phyloP scores from a whole-genome alignment of 2,329 filamentous ascomycete genomes.

The Dactylellina leptospora region DNA sequence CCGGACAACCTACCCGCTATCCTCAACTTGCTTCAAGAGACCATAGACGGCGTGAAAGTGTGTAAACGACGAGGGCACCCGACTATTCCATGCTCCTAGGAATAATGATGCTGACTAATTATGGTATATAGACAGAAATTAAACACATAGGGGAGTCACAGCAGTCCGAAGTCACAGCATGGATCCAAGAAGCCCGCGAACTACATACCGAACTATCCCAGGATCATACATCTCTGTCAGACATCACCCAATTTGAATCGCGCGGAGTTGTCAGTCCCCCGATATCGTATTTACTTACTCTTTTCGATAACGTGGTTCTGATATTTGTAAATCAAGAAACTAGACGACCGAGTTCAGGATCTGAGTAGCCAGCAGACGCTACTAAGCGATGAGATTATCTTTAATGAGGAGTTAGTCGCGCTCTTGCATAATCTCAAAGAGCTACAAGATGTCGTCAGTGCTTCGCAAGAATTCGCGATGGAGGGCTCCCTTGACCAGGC shows the following conservation, averaged over 20 bases:
- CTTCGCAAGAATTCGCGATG: constrained; percentile 38
- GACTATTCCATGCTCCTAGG: too few relatives aligned
- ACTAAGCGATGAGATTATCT: constrained; percentile 54
- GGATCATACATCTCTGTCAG: constrained; percentile 36
- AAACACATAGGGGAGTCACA: constrained; percentile 54
- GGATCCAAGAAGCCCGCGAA: constrained; percentile 55
- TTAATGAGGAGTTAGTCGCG: constrained; percentile 55
- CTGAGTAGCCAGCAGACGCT: constrained; percentile 53
- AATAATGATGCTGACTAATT: not conserved
- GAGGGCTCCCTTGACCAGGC: constrained; percentile 51
- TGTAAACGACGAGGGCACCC: too few relatives aligned
- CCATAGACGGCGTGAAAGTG: constrained; percentile 51
- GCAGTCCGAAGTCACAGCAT: constrained; percentile 54
- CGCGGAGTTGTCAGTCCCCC: constrained; percentile 39
- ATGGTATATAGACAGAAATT: constrained; percentile 54
- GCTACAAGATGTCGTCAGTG: constrained; percentile 53
- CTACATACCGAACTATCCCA: constrained; percentile 54
- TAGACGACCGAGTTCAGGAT: constrained; percentile 54
- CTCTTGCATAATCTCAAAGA: constrained; percentile 54
- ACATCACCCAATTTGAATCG: constrained; percentile 40
- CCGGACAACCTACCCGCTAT: constrained; percentile 54
- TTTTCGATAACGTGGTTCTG: constrained; percentile 10
- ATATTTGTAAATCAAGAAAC: constrained; percentile 51
- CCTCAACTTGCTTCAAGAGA: constrained; percentile 53
- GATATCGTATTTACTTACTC: not conserved